Evolutionary conservation across 805 yeast genomes (phyloP).

Genomic region (Brettanomyces naardenensis): DNA sequence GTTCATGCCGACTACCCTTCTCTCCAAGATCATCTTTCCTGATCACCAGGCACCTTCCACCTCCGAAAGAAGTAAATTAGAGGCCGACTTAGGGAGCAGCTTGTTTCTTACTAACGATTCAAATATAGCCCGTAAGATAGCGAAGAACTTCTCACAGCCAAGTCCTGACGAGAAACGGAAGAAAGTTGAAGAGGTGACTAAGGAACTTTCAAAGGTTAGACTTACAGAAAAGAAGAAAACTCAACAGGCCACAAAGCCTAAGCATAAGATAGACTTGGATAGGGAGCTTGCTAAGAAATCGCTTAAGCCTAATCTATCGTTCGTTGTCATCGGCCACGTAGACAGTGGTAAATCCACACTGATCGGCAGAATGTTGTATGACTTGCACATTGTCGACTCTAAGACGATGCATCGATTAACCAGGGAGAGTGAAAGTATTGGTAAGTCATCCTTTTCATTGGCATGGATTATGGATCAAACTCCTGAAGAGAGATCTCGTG

Average conservation of each 20-base stretch:
- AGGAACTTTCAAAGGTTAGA: slow-evolving; percentile 17
- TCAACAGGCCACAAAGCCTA: slow-evolving; percentile 30
- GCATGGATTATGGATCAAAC: slow-evolving; percentile 88
- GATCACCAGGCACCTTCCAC: neutral
- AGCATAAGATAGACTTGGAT: slow-evolving; percentile 34
- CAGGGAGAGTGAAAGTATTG: slow-evolving; percentile 56
- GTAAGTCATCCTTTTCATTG: slow-evolving; percentile 72
- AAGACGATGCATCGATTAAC: slow-evolving; percentile 55
- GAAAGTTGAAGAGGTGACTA: slow-evolving; percentile 19
- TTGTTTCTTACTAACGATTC: slow-evolving; percentile 30
- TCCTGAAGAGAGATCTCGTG: slow-evolving; percentile 62
- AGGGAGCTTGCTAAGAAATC: slow-evolving; percentile 29
- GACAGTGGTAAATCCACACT: slow-evolving; percentile 82
- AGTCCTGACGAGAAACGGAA: slow-evolving; percentile 68
- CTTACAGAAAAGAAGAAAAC: slow-evolving; percentile 7
- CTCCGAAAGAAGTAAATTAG: neutral
- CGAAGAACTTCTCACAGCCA: slow-evolving; percentile 52
- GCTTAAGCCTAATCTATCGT: slow-evolving; percentile 51
- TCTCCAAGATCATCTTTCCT: neutral
- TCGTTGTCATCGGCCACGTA: slow-evolving; percentile 79
- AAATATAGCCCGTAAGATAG: slow-evolving; percentile 34
- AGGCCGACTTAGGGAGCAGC: slow-evolving; percentile 4
- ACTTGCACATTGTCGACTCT: slow-evolving; percentile 57
- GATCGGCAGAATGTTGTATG: slow-evolving; percentile 66
- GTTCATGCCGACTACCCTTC: neutral